Evolutionary conservation across 164 flowering plant genomes (phyloP).

Genomic region (Magnolia kwangsiensis): DNA sequence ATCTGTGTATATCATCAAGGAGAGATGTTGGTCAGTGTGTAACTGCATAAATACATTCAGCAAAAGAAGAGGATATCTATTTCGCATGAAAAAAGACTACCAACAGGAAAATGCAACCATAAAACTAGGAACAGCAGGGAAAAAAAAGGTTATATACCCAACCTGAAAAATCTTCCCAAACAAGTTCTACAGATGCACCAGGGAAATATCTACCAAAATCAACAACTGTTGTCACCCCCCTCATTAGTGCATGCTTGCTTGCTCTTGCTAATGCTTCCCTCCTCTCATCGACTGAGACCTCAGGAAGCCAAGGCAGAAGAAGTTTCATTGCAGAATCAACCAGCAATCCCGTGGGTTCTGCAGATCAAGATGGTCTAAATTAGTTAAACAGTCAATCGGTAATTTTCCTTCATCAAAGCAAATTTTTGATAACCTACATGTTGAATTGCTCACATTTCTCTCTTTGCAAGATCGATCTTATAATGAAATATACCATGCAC

Average conservation of each 20-base stretch:
- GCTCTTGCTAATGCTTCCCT: constrained; percentile 84
- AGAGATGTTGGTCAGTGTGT: background rate
- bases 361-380: constrained; percentile 14
- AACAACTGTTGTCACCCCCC: constrained; percentile 93
- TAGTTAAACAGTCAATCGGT: background rate
- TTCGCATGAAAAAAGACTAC: constrained; percentile 1
- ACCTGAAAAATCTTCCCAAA: constrained; percentile 97
- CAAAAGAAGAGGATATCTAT: background rate
- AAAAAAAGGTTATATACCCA: background rate
- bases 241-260: constrained; percentile 62
- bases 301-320: constrained; percentile 50
- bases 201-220: constrained; percentile 94
- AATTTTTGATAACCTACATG: background rate
- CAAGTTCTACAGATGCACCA: constrained; percentile 48
- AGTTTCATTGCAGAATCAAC: constrained; percentile 93
- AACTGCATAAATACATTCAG: background rate
- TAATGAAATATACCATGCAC: background rate
- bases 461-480: no score
- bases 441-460: background rate
- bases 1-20: constrained; percentile 38
- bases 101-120: background rate
- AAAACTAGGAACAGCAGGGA: background rate
- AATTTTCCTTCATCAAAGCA: background rate
- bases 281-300: constrained; percentile 68
- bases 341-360: constrained; percentile 90